Evolutionary conservation across 257 asterid species (phyloP), one percentile per base, ranked within the genome.

Genomic region (Solanum chiquidenum): DNA sequence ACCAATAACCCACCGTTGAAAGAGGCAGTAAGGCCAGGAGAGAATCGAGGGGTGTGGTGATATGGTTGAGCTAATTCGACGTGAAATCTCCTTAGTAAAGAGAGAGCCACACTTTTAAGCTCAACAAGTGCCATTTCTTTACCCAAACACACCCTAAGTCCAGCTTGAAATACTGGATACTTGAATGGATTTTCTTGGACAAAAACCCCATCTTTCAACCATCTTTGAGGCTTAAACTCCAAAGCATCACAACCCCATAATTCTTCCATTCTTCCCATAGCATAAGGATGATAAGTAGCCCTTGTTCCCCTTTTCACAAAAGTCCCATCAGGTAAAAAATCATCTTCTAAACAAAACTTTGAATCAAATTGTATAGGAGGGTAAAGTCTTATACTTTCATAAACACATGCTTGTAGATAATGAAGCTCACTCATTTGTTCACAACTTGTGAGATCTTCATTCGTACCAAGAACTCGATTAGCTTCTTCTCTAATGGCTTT

Each of bases 1-100:
- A 92, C 93, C n/a, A 75, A 88, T n/a, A 95, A 77, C 37, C 98
- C 98, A 11, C 92, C 94, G 0, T 72, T 88, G 85, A 93, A 95
- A 25, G 98, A 93, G 42, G 98, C 94, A 0, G 98, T 94, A 1
- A 95, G 92, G 33, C 98, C 98, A 0, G 98, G 98, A 6, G 98
- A 94, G 90, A 95, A 95, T 1, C 89, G 86, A 5, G 94, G 96
- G 0, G 5, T 75, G 84, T 71, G 38, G 1, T 69, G 40, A 4
- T 89, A 91, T 23, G 89, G 80, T 42, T 86, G 52, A 11, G 55
- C 92, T 62, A 94, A 80, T 16, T 91, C 91, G 29, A 95, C 12
- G 6, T 88, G 92, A 69, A 96, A 96, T 33, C 86, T 83, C 13
- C 92, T 88, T 74, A 96, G 82, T 14, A 95, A 33, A 0, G 95